phyloP scores from a whole-genome alignment of 2,329 filamentous ascomycete genomes.

The Didymella segeticola region DNA sequence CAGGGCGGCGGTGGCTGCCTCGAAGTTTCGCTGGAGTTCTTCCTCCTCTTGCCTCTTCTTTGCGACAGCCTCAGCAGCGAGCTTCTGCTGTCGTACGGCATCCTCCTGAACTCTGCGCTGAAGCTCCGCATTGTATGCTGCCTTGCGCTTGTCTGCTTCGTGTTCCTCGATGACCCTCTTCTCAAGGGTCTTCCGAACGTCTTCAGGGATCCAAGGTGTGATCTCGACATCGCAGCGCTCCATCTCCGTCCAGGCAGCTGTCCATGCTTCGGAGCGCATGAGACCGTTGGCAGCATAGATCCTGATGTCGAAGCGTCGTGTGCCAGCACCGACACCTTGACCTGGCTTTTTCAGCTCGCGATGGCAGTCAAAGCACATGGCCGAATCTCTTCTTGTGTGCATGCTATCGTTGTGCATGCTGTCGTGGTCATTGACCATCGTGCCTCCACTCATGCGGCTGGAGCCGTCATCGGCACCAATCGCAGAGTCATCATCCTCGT shows the following conservation, averaged over 20 bases:
- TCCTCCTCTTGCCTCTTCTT: conserved; percentile 36
- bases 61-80: conserved; percentile 35
- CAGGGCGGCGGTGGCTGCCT: conserved; percentile 35
- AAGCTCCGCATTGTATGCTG: conserved; percentile 40
- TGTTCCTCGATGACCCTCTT: conserved; percentile 53
- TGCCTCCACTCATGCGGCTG: conserved; percentile 46
- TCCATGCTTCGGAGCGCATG: conserved; percentile 91
- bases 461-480: conserved; percentile 48
- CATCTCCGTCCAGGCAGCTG: conserved; percentile 96
- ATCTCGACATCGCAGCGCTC: conserved; percentile 97
- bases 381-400: conserved; percentile 38
- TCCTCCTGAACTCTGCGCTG: conserved; percentile 44
- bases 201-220: conserved; percentile 71
- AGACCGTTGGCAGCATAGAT: conserved; percentile 95
- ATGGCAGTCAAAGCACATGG: conserved; percentile 59
- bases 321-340: conserved; percentile 44
- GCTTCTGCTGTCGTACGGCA: conserved; percentile 32
- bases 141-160: conserved; percentile 38
- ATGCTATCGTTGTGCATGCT: conserved; percentile 33
- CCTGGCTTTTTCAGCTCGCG: conserved; percentile 47
- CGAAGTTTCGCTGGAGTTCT: conserved; percentile 35
- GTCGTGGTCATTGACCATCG: conserved; percentile 42
- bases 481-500: conserved; percentile 38
- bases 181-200: conserved; percentile 67
- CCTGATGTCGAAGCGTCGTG: conserved; percentile 76